phyloP scores from a whole-genome alignment of 73 alveolate species.

The Stentor coeruleus region DNA sequence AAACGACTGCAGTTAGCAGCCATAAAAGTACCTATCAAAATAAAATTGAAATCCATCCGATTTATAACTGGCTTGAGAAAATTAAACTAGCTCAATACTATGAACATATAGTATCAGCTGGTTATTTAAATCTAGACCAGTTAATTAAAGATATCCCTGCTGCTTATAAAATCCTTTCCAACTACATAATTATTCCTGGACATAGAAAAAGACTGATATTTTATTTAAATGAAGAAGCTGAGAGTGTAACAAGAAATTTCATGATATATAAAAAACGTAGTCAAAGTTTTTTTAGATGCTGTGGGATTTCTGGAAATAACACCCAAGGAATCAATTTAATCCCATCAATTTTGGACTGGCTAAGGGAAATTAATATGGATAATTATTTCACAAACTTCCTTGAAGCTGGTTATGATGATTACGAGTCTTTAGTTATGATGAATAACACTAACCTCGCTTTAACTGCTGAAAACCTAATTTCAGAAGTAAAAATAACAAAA shows the following conservation, averaged over 20 bases:
- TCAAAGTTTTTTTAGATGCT: background rate
- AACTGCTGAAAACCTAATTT: background rate
- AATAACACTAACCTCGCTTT: background rate
- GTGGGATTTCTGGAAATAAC: background rate
- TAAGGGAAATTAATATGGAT: background rate
- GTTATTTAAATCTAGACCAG: background rate
- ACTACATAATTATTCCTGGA: constrained; percentile 41
- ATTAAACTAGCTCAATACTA: background rate
- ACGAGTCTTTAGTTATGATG: background rate
- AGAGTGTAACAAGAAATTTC: constrained; percentile 13
- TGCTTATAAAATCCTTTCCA: constrained; percentile 37
- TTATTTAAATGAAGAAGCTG: constrained; percentile 51
- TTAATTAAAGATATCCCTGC: background rate
- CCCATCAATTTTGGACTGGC: constrained; percentile 14
- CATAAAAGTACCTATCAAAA: too few relatives aligned
- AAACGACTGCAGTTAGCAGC: background rate
- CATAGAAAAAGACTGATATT: constrained; percentile 43
- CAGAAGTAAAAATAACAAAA: background rate
- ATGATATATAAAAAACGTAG: background rate
- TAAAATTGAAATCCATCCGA: background rate
- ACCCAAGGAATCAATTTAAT: background rate
- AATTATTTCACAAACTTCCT: background rate
- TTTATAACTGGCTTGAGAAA: constrained; percentile 4
- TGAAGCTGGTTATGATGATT: constrained; percentile 28
- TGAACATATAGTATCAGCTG: constrained; percentile 8